Evolutionary conservation across 108 stramenopile species (phyloP).

Genomic region (Poteriospumella lacustris): DNA sequence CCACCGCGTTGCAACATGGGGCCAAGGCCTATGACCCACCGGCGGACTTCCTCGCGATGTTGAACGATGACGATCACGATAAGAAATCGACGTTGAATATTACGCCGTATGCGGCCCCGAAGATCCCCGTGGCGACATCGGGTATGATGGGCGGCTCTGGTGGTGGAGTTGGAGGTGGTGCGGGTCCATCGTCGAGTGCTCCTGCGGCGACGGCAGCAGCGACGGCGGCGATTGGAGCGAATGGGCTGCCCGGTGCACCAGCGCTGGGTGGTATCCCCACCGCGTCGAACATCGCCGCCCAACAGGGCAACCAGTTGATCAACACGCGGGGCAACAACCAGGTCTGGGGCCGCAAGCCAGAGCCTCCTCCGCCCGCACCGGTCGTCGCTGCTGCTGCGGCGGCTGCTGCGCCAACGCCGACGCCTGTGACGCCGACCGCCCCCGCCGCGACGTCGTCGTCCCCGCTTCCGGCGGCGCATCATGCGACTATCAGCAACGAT

Average conservation of each 20-base stretch:
- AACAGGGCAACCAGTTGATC: slow-evolving; percentile 3
- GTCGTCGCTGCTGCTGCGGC: background rate
- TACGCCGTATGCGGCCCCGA: background rate
- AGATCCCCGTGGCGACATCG: background rate
- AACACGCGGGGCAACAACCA: background rate
- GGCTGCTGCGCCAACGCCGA: slow-evolving; percentile 4
- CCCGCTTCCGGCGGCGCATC: slow-evolving; percentile 50
- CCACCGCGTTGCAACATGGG: slow-evolving; percentile 72
- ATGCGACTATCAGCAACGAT: too few relatives aligned
- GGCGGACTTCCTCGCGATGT: slow-evolving; percentile 37
- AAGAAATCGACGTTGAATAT: background rate
- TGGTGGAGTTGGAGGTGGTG: background rate
- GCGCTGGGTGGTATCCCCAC: background rate
- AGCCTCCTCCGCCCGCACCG: slow-evolving; percentile 15
- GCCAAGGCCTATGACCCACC: slow-evolving; percentile 75
- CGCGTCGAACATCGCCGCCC: background rate
- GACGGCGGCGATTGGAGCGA: background rate
- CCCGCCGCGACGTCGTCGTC: background rate
- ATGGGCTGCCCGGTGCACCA: background rate
- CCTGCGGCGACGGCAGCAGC: slow-evolving; percentile 10
- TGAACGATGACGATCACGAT: background rate
- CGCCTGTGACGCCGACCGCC: background rate
- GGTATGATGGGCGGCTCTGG: background rate
- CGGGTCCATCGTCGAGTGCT: background rate
- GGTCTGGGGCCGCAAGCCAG: slow-evolving; percentile 18